Percentiles rank a stretch among this genome's conserved stretches.
Evolutionary conservation across 2,329 filamentous ascomycete species (phyloP).

Genomic region (Exophiala sp.): DNA sequence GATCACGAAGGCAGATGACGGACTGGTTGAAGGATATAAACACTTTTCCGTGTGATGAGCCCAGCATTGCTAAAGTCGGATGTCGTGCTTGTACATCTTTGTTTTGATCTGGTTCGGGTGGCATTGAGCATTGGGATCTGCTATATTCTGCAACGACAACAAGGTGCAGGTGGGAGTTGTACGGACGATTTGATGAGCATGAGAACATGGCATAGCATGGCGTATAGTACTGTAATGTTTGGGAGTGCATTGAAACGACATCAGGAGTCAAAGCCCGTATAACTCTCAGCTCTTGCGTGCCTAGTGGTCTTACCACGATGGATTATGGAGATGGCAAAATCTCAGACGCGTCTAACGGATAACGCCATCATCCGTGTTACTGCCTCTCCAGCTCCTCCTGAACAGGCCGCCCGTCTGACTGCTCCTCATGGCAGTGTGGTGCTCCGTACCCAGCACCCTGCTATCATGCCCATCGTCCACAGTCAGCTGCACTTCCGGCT

Average conservation of each 20-base stretch:
- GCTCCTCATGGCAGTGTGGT: background rate
- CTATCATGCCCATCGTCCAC: background rate
- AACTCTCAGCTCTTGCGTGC: too few relatives aligned
- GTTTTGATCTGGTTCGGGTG: background rate
- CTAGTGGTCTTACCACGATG: too few relatives aligned
- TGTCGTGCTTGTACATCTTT: background rate
- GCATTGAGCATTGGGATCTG: too few relatives aligned
- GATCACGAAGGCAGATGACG: slow-evolving; percentile 70
- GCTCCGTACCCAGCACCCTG: background rate
- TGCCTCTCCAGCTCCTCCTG: background rate
- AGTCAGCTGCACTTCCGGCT: background rate
- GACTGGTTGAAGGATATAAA: slow-evolving; percentile 77
- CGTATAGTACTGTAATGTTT: too few relatives aligned
- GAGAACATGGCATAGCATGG: too few relatives aligned
- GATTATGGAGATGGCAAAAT: background rate
- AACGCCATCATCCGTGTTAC: background rate
- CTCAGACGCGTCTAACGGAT: background rate
- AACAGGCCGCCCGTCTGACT: background rate
- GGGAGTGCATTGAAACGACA: too few relatives aligned
- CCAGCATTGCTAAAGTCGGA: background rate
- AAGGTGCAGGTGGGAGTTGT: too few relatives aligned
- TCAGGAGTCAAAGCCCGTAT: too few relatives aligned
- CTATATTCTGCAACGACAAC: too few relatives aligned
- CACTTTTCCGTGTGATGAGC: slow-evolving; percentile 54
- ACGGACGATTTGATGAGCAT: too few relatives aligned